Conservation (phyloP, 2,329 filamentous ascomycete genomes). For the Orbilia oligospora region DNA sequence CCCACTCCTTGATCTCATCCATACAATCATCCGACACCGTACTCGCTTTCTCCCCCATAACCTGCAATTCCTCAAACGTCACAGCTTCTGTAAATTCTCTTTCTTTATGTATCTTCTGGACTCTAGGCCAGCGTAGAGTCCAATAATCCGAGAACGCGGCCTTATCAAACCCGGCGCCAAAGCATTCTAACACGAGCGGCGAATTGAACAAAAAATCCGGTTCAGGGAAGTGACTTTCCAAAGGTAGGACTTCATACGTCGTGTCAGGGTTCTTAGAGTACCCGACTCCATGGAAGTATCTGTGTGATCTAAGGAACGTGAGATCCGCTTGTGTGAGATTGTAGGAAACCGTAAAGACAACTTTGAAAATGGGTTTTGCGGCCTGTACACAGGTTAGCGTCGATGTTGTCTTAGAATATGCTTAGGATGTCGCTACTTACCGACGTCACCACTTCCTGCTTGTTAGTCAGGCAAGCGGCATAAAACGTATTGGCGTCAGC, state of each 20-base stretch:
- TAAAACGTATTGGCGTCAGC: slow-evolving; percentile 72
- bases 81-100: slow-evolving; percentile 78
- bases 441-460: slow-evolving; percentile 69
- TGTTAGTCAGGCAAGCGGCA: slow-evolving; percentile 81
- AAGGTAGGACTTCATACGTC: slow-evolving; percentile 17
- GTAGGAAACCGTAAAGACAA: slow-evolving; percentile 65
- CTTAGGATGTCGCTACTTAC: slow-evolving; percentile 17
- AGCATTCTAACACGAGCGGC: slow-evolving; percentile 83
- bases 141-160: slow-evolving; percentile 78
- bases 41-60: slow-evolving; percentile 74
- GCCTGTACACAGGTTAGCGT: slow-evolving; percentile 28
- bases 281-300: slow-evolving; percentile 66
- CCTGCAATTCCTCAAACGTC: slow-evolving; percentile 79
- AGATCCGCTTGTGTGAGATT: slow-evolving; percentile 69
- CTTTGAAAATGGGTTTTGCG: slow-evolving; percentile 66
- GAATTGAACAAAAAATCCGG: slow-evolving; percentile 71
- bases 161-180: slow-evolving; percentile 84
- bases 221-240: slow-evolving; percentile 32
- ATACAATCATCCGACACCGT: slow-evolving; percentile 71
- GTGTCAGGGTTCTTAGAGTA: slow-evolving; percentile 61
- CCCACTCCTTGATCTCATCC: slow-evolving; percentile 76
- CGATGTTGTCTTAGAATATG: not conserved
- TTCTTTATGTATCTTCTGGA: slow-evolving; percentile 84
- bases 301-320: slow-evolving; percentile 68
- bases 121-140: slow-evolving; percentile 81